Percentiles rank a stretch among this genome's conserved stretches.
Evolutionary conservation across 1,139 yeast genomes (phyloP).

Genomic region (Debaryomyces udenii): DNA sequence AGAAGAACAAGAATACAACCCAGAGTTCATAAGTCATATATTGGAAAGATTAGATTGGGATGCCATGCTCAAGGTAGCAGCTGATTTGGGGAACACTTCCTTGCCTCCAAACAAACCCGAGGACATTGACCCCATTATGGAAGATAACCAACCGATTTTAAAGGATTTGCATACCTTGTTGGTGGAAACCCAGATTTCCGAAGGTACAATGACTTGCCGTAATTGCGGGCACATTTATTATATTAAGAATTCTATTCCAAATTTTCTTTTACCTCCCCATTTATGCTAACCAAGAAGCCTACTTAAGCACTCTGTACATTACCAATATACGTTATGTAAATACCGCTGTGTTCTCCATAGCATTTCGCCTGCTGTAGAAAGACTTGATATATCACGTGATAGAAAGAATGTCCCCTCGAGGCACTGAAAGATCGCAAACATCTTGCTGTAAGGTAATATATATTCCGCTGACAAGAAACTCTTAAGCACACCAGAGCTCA

Average conservation of each 20-base stretch:
- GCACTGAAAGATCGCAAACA: not conserved
- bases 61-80: slow-evolving; percentile 76
- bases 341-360: not conserved
- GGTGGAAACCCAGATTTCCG: slow-evolving; percentile 80
- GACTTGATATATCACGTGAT: too few relatives aligned
- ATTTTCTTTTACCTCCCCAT: slow-evolving; percentile 93
- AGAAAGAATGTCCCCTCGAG: not conserved
- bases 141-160: slow-evolving; percentile 64
- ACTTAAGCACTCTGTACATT: slow-evolving; percentile 5
- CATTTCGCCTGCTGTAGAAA: not conserved
- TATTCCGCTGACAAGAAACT: too few relatives aligned
- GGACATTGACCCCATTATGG: slow-evolving; percentile 52
- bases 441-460: too few relatives aligned
- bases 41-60: slow-evolving; percentile 86
- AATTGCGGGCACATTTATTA: slow-evolving; percentile 87
- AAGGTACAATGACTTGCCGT: slow-evolving; percentile 87
- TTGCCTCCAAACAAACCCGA: slow-evolving; percentile 72
- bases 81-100: slow-evolving; percentile 68
- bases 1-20: slow-evolving; percentile 80
- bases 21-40: slow-evolving; percentile 77
- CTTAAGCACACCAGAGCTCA: too few relatives aligned
- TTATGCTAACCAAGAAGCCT: slow-evolving; percentile 30
- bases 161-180: slow-evolving; percentile 77
- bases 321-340: slow-evolving; percentile 5
- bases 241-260: slow-evolving; percentile 92